A percentile compares a stretch with the other conserved stretches of the same genome.
These are phyloP conservation scores for Corchorus capsularis DNA, from an alignment of 345 rosid species.

Conservation along the genomic window DNA sequence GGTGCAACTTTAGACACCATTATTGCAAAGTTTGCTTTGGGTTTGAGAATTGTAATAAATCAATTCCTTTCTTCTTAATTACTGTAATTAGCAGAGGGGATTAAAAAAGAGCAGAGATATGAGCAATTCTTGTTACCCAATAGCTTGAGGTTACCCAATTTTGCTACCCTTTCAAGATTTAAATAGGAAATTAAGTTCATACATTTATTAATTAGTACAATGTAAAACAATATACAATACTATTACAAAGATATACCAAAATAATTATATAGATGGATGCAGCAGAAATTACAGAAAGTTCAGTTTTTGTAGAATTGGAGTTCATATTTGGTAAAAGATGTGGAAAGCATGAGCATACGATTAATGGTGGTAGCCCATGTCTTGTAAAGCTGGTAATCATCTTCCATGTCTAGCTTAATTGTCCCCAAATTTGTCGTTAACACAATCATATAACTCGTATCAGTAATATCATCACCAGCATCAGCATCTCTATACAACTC, in stretches of 20 bases:
- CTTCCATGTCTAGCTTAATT: conserved; percentile 82
- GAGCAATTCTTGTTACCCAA: not conserved
- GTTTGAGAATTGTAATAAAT: no score
- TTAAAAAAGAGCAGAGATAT: not conserved
- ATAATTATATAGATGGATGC: not conserved
- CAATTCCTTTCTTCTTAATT: no score
- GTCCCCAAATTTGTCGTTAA: conserved; percentile 61
- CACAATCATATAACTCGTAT: conserved; percentile 70
- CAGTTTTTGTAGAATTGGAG: conserved; percentile 50
- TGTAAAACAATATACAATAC: conserved; percentile 20
- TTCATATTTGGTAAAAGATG: conserved; percentile 52
- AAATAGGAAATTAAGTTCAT: not conserved
- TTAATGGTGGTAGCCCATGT: conserved; percentile 71
- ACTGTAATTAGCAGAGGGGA: no score
- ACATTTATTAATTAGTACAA: conserved; percentile 15
- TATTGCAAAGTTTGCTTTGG: no score
- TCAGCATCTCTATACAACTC: conserved; percentile 60
- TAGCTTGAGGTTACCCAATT: not conserved
- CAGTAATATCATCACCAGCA: conserved; percentile 41
- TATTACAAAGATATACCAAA: conserved; percentile 7
- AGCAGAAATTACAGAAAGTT: conserved; percentile 8
- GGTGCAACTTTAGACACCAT: no score
- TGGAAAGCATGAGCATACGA: conserved; percentile 68
- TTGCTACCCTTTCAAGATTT: not conserved
- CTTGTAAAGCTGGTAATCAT: conserved; percentile 65